phyloP scores from a whole-genome alignment of 352 stramenopile genomes.

The Saprolegnia diclina region DNA sequence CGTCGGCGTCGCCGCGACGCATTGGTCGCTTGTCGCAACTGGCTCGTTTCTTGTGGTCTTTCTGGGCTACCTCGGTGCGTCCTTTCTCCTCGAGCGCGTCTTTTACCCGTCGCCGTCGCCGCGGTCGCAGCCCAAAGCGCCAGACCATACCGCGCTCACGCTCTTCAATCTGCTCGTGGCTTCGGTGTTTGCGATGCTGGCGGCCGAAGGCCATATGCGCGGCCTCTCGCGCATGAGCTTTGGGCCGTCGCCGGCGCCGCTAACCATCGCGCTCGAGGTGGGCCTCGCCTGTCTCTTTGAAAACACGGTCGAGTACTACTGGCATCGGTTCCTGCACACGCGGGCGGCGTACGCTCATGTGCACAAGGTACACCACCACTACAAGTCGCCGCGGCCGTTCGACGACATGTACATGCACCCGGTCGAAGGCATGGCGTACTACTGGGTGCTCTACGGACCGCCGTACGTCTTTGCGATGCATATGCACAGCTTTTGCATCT shows the following conservation, averaged over 20 bases:
- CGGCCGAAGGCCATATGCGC: not conserved
- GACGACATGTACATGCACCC: constrained; percentile 38
- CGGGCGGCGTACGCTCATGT: constrained; percentile 27
- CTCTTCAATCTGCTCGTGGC: constrained; percentile 10
- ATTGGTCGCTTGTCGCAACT: not conserved
- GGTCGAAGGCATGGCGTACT: constrained; percentile 30
- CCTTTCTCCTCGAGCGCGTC: constrained; percentile 3
- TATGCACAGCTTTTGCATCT: constrained; percentile 28
- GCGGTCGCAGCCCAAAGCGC: not conserved
- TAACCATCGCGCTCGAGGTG: not conserved
- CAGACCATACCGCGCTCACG: not conserved
- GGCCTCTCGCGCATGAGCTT: not conserved
- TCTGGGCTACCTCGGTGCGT: constrained; percentile 2
- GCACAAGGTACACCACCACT: constrained; percentile 34
- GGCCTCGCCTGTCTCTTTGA: not conserved
- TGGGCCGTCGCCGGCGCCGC: not conserved
- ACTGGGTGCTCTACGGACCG: constrained; percentile 30
- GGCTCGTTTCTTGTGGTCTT: constrained; percentile 1
- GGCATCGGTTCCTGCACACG: constrained; percentile 32
- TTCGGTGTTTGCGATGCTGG: not conserved
- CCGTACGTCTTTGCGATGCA: constrained; percentile 32
- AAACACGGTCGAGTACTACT: constrained; percentile 31
- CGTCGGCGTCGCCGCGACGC: not conserved
- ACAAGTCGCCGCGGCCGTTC: constrained; percentile 33
- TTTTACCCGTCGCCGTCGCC: not conserved